Evolutionary conservation across 202 grass and related monocot genomes (phyloP).

Genomic region (Schoenoplectus tabernaemontani): DNA sequence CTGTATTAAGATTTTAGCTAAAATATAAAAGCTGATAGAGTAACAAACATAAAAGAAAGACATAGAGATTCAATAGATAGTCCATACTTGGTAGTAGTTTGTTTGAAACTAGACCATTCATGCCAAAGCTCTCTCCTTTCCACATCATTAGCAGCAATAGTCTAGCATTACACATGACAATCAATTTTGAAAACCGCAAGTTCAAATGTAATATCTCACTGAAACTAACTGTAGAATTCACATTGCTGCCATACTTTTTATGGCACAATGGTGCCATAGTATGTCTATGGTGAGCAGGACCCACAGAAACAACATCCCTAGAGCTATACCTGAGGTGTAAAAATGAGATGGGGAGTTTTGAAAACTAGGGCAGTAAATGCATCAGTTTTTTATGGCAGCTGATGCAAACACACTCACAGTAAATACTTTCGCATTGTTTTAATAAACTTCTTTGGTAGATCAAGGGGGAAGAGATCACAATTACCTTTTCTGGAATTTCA

Average conservation of each 20-base stretch:
- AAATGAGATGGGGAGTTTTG: too few species aligned
- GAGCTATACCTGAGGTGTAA: too few species aligned
- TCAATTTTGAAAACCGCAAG: not conserved
- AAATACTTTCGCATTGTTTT: too few species aligned
- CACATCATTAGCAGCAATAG: not conserved
- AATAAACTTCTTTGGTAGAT: not conserved
- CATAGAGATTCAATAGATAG: not conserved
- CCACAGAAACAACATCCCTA: too few species aligned
- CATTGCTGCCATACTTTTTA: not conserved
- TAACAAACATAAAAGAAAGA: not conserved
- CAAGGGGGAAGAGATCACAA: not conserved
- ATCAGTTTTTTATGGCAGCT: too few species aligned
- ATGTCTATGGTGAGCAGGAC: too few species aligned
- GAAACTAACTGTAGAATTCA: not conserved
- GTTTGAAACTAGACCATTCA: not conserved
- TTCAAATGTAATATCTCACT: not conserved
- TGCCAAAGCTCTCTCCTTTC: not conserved
- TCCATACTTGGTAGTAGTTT: not conserved
- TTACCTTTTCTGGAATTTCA: constrained; percentile 32
- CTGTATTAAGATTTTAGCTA: not conserved
- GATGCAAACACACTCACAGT: too few species aligned
- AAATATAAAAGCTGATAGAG: not conserved
- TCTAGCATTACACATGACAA: not conserved
- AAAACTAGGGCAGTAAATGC: too few species aligned
- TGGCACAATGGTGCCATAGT: too few species aligned